Evolutionary conservation across 306 rosid genomes (phyloP).

Genomic region (Luffa aegyptiaca): DNA sequence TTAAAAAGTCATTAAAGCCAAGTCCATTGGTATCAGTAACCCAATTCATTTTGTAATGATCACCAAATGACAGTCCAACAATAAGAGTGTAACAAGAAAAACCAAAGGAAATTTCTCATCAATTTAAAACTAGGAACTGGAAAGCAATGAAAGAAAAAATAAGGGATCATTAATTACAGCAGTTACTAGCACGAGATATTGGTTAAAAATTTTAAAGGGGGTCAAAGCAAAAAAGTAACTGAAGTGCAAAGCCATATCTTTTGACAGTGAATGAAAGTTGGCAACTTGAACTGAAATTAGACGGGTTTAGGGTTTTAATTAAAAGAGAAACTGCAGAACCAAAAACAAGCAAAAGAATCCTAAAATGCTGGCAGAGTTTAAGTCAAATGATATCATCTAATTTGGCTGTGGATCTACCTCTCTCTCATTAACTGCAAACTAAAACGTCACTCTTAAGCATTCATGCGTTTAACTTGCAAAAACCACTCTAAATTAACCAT

Average conservation of each 20-base stretch:
- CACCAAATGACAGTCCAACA: background rate
- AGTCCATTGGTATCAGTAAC: background rate
- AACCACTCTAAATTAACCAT: background rate
- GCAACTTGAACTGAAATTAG: background rate
- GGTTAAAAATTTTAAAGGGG: background rate
- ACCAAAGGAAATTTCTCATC: background rate
- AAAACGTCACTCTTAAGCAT: background rate
- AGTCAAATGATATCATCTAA: constrained; percentile 21
- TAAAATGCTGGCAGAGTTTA: constrained; percentile 17
- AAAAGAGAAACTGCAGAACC: background rate
- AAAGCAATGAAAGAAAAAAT: background rate
- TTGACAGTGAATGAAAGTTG: background rate
- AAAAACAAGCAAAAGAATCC: background rate
- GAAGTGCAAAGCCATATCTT: background rate
- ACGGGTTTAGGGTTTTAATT: background rate
- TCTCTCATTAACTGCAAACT: constrained; percentile 6
- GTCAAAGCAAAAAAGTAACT: background rate
- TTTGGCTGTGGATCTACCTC: background rate
- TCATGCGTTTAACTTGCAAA: background rate
- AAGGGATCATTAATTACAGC: background rate
- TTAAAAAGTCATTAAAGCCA: background rate
- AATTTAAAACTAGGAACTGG: background rate
- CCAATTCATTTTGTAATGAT: background rate
- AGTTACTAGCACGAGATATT: background rate
- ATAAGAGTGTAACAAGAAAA: background rate